Base-by-base conservation (phyloP, 805 yeast genomes). In the Saturnispora quitensis region DNA sequence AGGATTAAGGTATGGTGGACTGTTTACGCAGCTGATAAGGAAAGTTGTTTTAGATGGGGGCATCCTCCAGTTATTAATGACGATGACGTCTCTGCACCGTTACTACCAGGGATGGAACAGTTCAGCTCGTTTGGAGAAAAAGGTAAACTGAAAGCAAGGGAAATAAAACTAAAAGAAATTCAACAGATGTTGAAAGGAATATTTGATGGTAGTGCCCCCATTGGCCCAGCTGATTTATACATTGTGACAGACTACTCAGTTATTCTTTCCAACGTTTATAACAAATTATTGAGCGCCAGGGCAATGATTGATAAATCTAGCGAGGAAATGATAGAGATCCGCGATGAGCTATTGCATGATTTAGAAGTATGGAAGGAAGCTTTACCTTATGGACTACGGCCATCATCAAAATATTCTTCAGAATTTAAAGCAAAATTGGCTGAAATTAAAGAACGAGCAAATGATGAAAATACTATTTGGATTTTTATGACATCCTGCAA, bases 1-100 rank as follows among this genome's bases (percentile, higher is more conserved):
- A 69, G 78, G 22, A 61, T 75, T 24, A 55, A 63, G 10, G 50
- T 81, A 22, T 82, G 82, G 79, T 73, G 78, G 71, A 55, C 66
- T 15, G 72, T 81, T 45, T 77, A 72, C 56, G 53, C 66, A n/a
- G 51, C 69, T 15, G 86, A 81, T 56, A 68, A 70, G 43, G 75
- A 73, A 17, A 52, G 66, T 15, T 69, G 77, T 47, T 60, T 75
- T 51, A 72, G 73, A 49, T 59, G 71, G 45, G 83, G 84, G 1
- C 72, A 73, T 48, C 74, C 82, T 2, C 76, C 82, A 0, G 58
- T 73, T 34, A 65, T 78, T 36, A 68, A 69, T 55, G 70, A 66
- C 47, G 54, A 54, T 8, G 81, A 77, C 57, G 62, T 71, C 12
- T 58, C 72, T 2, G 59, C 71, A 1, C 67, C 70, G 2, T 58